Base-by-base conservation (phyloP, 495 filamentous ascomycete species). In the Monascus purpureus region DNA sequence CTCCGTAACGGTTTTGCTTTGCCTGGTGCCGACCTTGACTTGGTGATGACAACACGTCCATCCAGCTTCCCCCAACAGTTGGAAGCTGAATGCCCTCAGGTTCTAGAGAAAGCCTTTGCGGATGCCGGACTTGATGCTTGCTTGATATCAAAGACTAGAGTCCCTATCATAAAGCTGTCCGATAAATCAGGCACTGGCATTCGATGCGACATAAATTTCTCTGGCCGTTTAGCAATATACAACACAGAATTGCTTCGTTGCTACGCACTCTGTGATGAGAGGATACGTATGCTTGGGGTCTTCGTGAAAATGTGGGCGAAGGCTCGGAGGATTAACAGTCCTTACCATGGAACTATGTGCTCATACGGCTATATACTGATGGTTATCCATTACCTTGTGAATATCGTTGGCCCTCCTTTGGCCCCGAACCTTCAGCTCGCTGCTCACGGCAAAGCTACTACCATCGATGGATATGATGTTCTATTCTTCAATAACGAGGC, bases 341-440 rank as follows among this genome's bases (percentile, higher is more conserved):
- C 79, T n/a, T 90, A 84, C 46, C 70, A 72, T 25, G 83, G 83
- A 31, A 87, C 81, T 0, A 63, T 92, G 20, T 82, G 77, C 43
- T 82, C 77, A 33, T 92, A 92, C 48, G 83, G 83, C 28, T 92
- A 85, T 52, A 80, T 84, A n/a, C 61, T 92, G 5, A 87, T 92
- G 80, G 75, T 82, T n/a, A 57, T 92, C n/a, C 83, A 92, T 47
- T 90, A 85, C 41, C 73, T 92, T 18, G 64, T 83, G 38, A 88
- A 92, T 42, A 46, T 90, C 32, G 79, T 70, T 9, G 53, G 68
- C 20, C 83, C 84, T 3, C 79, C 82, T 23, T 74, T 92, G n/a
- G 66, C 76, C 26, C 80, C 75, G 0, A 92, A 92, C 46, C 63
- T 92, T 6, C 83, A 90, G 49, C 43, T 59, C 33, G 20, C 47